Conservation (phyloP, 2,329 filamentous ascomycete genomes). For the Balansia obtecta region DNA sequence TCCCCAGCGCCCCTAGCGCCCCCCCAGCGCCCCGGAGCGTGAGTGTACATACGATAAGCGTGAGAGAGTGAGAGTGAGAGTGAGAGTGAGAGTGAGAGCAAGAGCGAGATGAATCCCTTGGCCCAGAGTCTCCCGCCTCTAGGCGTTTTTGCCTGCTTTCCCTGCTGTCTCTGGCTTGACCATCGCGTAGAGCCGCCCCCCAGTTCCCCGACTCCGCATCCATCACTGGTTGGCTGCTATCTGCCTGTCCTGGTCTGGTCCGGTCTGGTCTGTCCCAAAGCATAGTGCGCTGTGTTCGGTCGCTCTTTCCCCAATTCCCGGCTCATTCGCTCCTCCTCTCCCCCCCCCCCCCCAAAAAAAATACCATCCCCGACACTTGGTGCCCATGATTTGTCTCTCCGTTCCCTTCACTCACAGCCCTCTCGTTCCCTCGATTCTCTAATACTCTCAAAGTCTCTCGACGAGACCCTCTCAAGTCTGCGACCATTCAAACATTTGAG, state of each 20-base stretch:
- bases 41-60: too few relatives aligned
- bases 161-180: background rate
- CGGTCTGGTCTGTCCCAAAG: background rate
- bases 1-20: too few relatives aligned
- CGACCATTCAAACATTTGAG: background rate
- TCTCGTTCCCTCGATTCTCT: constrained; percentile 6
- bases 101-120: background rate
- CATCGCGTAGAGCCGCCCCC: background rate
- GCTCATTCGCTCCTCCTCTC: constrained; percentile 15
- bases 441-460: constrained; percentile 6
- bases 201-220: background rate
- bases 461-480: constrained; percentile 6
- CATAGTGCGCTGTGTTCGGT: constrained; percentile 12
- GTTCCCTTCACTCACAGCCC: constrained; percentile 8
- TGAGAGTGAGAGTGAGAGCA: too few relatives aligned
- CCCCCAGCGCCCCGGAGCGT: too few relatives aligned
- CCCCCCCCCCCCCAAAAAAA: too few relatives aligned
- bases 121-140: background rate
- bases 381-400: constrained; percentile 18
- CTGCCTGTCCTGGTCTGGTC: background rate
- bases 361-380: constrained; percentile 18
- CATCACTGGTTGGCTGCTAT: background rate
- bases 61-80: background rate
- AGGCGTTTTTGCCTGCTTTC: too few relatives aligned
- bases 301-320: constrained; percentile 23